phyloP scores from a whole-genome alignment of 345 rosid genomes.

The Pelargonium nanum region DNA sequence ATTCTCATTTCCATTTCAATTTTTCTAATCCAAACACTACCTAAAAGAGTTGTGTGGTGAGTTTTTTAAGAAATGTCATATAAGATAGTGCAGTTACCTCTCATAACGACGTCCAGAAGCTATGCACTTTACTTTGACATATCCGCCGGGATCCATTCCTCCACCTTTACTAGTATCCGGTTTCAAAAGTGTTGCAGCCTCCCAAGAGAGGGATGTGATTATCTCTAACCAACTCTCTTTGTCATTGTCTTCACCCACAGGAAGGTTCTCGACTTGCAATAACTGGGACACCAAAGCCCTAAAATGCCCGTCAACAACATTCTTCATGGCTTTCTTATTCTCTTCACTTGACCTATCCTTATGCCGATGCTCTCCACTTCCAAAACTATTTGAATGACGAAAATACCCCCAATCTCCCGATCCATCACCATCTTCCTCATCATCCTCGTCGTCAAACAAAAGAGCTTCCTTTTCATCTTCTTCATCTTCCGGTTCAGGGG shows the following conservation, averaged over 20 bases:
- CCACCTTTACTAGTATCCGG: conserved; percentile 93
- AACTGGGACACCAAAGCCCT: conserved; percentile 90
- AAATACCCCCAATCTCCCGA: conserved; percentile 79
- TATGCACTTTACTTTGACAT: conserved; percentile 93
- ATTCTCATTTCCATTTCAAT: too few species aligned
- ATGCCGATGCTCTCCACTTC: conserved; percentile 60
- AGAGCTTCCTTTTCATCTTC: conserved; percentile 78
- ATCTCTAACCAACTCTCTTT: conserved; percentile 83
- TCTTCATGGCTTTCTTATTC: conserved; percentile 74
- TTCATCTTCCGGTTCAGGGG: conserved; percentile 97
- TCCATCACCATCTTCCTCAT: conserved; percentile 36
- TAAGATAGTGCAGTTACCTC: conserved; percentile 41
- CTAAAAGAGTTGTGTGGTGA: background rate
- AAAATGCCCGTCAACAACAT: conserved; percentile 92
- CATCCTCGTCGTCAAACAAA: conserved; percentile 58
- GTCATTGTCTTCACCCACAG: conserved; percentile 51
- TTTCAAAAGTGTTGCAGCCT: conserved; percentile 84
- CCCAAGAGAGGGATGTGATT: conserved; percentile 90
- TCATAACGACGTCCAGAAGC: conserved; percentile 76
- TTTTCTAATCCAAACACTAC: too few species aligned
- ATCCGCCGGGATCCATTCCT: conserved; percentile 99
- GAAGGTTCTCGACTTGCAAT: conserved; percentile 78
- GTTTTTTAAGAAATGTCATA: background rate
- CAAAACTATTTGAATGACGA: conserved; percentile 56
- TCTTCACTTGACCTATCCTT: conserved; percentile 67